Evolutionary conservation across 2,329 filamentous ascomycete genomes (phyloP).

Genomic region (Scedosporium aurantiacum): DNA sequence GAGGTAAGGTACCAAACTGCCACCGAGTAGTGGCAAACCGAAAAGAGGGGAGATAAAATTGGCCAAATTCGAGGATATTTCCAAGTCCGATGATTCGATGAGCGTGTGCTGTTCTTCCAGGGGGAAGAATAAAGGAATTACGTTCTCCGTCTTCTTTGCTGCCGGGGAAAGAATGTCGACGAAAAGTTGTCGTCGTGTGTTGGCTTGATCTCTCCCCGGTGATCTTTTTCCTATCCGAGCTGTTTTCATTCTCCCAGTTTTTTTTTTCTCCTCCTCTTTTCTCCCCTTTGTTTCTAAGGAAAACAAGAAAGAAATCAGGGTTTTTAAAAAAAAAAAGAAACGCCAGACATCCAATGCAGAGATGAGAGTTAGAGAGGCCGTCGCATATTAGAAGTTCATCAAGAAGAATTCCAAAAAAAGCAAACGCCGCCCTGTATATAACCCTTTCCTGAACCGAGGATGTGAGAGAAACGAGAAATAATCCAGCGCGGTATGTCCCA

Average conservation of each 20-base stretch:
- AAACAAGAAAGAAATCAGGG: not conserved
- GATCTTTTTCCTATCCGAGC: not conserved
- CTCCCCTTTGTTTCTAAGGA: not conserved
- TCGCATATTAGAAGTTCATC: conserved; percentile 1
- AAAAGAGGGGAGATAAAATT: not conserved
- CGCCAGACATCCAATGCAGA: not conserved
- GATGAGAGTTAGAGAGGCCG: conserved; percentile 4
- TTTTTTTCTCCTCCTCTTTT: conserved; percentile 2
- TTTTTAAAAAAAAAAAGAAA: conserved; percentile 5
- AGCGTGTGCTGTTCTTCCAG: not conserved
- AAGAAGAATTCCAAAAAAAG: not conserved
- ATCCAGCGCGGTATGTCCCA: conserved; percentile 1
- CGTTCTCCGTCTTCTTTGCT: not conserved
- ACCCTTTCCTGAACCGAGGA: conserved; percentile 8
- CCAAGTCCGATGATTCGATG: not conserved
- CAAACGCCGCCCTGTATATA: not conserved
- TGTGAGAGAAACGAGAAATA: conserved; percentile 9
- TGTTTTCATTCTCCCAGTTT: not conserved
- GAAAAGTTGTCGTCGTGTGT: not conserved
- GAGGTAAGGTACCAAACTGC: not conserved
- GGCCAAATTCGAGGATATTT: not conserved
- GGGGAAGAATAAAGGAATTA: not conserved
- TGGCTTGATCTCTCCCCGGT: not conserved
- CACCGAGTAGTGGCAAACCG: not conserved
- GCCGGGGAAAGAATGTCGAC: not conserved